phyloP scores from a whole-genome alignment of 768 basidiomycete species.

The Phlegmacium glaucopus region DNA sequence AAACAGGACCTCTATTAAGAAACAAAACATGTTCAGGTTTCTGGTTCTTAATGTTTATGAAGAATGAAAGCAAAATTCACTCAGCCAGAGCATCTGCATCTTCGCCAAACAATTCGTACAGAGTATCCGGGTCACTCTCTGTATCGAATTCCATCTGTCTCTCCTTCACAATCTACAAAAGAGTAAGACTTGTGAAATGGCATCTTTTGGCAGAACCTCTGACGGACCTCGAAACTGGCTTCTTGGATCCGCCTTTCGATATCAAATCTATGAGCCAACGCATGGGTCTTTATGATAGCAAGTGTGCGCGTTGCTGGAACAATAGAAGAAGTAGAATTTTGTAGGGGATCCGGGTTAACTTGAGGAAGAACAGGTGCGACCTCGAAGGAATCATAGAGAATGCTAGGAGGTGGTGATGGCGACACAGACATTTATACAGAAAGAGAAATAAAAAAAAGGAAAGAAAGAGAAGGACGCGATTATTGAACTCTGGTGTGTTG shows the following conservation, averaged over 20 bases:
- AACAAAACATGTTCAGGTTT: too few species aligned
- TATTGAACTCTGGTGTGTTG: not conserved
- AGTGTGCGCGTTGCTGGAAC: slow-evolving; percentile 57
- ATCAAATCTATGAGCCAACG: slow-evolving; percentile 68
- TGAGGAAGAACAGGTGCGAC: not conserved
- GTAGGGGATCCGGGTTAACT: slow-evolving; percentile 7
- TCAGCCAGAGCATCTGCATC: slow-evolving; percentile 72
- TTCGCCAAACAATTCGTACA: slow-evolving; percentile 78
- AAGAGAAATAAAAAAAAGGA: not conserved
- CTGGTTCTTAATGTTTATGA: too few species aligned
- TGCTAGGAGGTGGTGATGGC: slow-evolving; percentile 21
- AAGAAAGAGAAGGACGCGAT: not conserved
- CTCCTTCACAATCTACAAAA: slow-evolving; percentile 69
- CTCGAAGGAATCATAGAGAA: slow-evolving; percentile 8
- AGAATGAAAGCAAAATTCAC: slow-evolving; percentile 43
- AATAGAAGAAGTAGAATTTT: slow-evolving; percentile 11
- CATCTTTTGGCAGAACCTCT: not conserved
- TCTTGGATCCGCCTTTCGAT: slow-evolving; percentile 79
- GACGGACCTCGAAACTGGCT: slow-evolving; percentile 75
- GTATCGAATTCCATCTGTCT: slow-evolving; percentile 87
- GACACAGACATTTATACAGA: slow-evolving; percentile 17
- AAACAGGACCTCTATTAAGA: slow-evolving; percentile 71
- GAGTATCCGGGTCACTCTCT: slow-evolving; percentile 75
- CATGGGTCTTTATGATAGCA: slow-evolving; percentile 82
- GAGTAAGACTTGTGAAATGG: not conserved